Percentiles rank a stretch among this genome's conserved stretches.
phyloP scores from a whole-genome alignment of 2,329 filamentous ascomycete genomes.

The Paraphoma chrysanthemicola region DNA sequence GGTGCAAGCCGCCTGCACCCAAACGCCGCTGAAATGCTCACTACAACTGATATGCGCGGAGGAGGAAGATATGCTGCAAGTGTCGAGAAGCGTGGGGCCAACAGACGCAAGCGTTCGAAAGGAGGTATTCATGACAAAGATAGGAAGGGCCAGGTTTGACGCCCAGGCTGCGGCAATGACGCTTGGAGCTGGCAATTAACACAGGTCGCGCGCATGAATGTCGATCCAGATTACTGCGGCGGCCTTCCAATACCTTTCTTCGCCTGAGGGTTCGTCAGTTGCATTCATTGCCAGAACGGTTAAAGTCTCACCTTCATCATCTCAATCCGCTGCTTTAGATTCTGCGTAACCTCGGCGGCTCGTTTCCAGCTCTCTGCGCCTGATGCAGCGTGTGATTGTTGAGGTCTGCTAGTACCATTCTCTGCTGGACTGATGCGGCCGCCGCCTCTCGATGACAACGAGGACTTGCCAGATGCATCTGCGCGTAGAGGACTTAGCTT shows the following conservation, averaged over 20 bases:
- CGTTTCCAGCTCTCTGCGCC: conserved; percentile 88
- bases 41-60: not conserved
- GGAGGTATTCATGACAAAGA: not conserved
- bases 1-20: not conserved
- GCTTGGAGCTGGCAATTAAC: not conserved
- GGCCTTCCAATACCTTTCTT: conserved; percentile 48
- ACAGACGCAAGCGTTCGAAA: not conserved
- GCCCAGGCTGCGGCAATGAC: not conserved
- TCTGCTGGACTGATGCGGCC: conserved; percentile 43
- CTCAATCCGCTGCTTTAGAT: conserved; percentile 95
- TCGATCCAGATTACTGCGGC: conserved; percentile 6
- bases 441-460: conserved; percentile 41
- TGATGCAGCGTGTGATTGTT: conserved; percentile 37
- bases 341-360: conserved; percentile 96
- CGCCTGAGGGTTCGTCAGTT: conserved; percentile 35
- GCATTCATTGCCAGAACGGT: not conserved
- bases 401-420: conserved; percentile 27
- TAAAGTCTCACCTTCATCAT: conserved; percentile 79
- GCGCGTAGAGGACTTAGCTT: conserved; percentile 49
- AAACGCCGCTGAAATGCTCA: conserved; percentile 7
- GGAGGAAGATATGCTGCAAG: not conserved
- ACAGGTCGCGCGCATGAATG: not conserved
- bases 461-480: conserved; percentile 42
- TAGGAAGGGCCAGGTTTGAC: not conserved
- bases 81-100: not conserved